Base-by-base conservation (phyloP, 2,329 filamentous ascomycete genomes). In the Hypoxylon sp. region DNA sequence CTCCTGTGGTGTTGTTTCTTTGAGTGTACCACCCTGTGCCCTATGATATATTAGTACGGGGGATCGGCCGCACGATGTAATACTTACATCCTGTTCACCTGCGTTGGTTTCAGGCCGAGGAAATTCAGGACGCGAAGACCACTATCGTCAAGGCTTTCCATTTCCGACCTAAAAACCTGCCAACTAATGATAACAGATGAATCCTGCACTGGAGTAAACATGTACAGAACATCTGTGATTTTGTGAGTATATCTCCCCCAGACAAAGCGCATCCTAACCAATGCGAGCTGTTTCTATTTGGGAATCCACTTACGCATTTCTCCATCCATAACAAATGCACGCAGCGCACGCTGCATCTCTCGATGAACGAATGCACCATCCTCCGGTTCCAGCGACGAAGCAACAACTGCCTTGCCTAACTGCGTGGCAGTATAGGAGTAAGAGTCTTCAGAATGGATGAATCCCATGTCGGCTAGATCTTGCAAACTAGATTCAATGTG, bases 241-340 rank as follows among this genome's bases (percentile, higher is more conserved):
- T 31, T 15, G 36, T 60, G 13, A 57, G 52, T 17, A 25, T 21
- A n/a, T 17, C 3, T 8, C 12, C 13, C 9, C 6, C 6, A n/a
- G n/a, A n/a, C n/a, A n/a, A n/a, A n/a, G n/a, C n/a, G n/a, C n/a
- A n/a, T n/a, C n/a, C n/a, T n/a, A n/a, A n/a, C n/a, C n/a, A n/a
- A n/a, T n/a, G n/a, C n/a, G n/a, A n/a, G n/a, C n/a, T n/a, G n/a
- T n/a, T n/a, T n/a, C n/a, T 21, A 12, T 19, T 9, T 11, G n/a
- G 15, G n/a, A 3, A 12, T 5, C 17, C 15, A 58, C 51, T 55
- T 52, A 60, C 54, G 89, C 84, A 92, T 86, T 56, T 92, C 89
- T 3, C 87, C 86, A 63, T 91, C 88, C 81, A 92, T 86, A 8
- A 91, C 89, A 63, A 92, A 91, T 1, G 86, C 86, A 53, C 80